Evolutionary conservation across 441 rosid genomes (phyloP), one percentile per base, ranked within the genome.

Genomic region (Gossypium davidsonii): DNA sequence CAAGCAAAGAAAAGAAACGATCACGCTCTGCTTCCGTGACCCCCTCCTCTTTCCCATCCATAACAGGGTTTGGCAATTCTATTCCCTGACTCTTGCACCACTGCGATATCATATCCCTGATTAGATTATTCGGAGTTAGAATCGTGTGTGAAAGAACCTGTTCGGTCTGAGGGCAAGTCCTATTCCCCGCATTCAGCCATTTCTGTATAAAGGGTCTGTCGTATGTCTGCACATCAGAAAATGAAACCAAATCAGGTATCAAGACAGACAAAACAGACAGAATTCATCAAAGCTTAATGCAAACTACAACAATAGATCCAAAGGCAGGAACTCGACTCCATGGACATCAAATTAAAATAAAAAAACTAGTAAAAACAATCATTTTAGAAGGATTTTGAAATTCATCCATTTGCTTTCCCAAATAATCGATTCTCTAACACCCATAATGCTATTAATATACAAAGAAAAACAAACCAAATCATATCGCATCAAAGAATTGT

Each of bases 161-260:
- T 60, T 89, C 83, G 28, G 97, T 91, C 71, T 74, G 80, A 34
- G 99, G 99, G 78, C 99, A 94, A 34, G 96, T 90, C 75, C 97
- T 67, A 70, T 90, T 94, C 46, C 96, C 98, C 1, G 89, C 82
- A 68, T 85, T 91, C 66, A 95, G 79, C 98, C 97, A 95, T 77
- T 88, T 92, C 85, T 85, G 87, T 46, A 95, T 95, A 65, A 86
- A 95, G 9, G 86, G 83, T 76, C 91, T 83, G 49, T 95, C 99
- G 52, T 86, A 95, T 15, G 99, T 95, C 99, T 95, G 92, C 80
- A 83, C 55, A 83, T 70, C 25, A 48, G 66, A 48, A 65, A 56
- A 53, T 14, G 51, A 57, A 77, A 60, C 31, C 63, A 76, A 59
- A 69, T 67, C 79, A 80, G 65, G 49, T 14, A 67, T 28, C 70